phyloP scores from a whole-genome alignment of 176 grass and related monocot genomes.

The Aegilops longissima region DNA sequence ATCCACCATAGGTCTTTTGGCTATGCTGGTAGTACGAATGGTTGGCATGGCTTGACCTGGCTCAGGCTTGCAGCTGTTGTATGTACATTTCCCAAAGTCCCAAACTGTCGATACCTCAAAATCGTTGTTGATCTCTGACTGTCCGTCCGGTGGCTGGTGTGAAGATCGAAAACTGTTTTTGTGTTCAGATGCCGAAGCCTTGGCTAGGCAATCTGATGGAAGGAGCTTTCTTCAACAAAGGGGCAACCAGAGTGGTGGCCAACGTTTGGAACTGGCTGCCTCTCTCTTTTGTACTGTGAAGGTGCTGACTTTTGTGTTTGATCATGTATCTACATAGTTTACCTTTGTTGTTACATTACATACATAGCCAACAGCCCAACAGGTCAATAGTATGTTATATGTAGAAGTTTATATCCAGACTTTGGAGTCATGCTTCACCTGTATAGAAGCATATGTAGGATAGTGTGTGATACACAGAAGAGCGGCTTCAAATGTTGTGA shows the following conservation, averaged over 20 bases:
- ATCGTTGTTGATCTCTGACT: slow-evolving; percentile 52
- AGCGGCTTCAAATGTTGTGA: slow-evolving; percentile 16
- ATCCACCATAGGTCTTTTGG: slow-evolving; percentile 29
- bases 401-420: slow-evolving; percentile 21
- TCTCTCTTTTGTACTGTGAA: slow-evolving; percentile 26
- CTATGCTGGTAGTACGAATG: background rate
- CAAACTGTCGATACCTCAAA: slow-evolving; percentile 35
- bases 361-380: slow-evolving; percentile 26
- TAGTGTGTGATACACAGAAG: slow-evolving; percentile 17
- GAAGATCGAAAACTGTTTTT: slow-evolving; percentile 21
- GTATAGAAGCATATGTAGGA: slow-evolving; percentile 25
- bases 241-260: slow-evolving; percentile 4
- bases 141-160: slow-evolving; percentile 30
- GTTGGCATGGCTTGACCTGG: slow-evolving; percentile 11
- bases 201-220: slow-evolving; percentile 15
- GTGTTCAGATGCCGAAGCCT: background rate
- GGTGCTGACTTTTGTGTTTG: slow-evolving; percentile 43
- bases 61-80: slow-evolving; percentile 31
- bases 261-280: slow-evolving; percentile 23
- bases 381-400: slow-evolving; percentile 7
- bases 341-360: background rate
- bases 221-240: slow-evolving; percentile 11
- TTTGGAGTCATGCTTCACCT: slow-evolving; percentile 13
- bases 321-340: slow-evolving; percentile 24
- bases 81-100: slow-evolving; percentile 33